Conservation (phyloP, 306 rosid genomes). For the Lupinus albus region DNA sequence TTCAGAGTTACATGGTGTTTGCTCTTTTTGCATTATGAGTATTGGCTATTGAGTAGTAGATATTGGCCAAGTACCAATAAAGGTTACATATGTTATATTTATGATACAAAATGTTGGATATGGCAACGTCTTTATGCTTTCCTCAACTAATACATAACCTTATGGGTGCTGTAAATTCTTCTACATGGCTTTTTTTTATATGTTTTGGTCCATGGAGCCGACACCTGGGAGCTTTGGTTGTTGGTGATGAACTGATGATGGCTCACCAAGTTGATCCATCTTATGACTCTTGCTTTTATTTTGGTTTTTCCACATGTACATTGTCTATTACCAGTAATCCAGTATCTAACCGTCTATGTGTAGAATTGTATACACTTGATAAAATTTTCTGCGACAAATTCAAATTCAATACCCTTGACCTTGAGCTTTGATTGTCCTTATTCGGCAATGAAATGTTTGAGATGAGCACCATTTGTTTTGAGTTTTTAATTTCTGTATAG, state of each 20-base stretch:
- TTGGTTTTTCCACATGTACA: not conserved
- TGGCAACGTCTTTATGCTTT: not conserved
- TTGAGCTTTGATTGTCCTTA: too few relatives aligned
- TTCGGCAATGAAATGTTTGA: too few relatives aligned
- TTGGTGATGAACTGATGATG: not conserved
- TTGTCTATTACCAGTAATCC: too few relatives aligned
- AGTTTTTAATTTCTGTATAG: too few relatives aligned
- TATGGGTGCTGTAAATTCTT: not conserved
- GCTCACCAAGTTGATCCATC: not conserved
- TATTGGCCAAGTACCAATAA: not conserved
- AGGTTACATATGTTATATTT: not conserved
- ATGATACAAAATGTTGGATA: constrained; percentile 1
- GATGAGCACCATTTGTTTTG: too few relatives aligned
- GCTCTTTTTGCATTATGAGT: not conserved
- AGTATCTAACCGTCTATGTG: not conserved
- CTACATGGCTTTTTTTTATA: not conserved
- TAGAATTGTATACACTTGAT: not conserved
- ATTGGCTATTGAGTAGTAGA: not conserved
- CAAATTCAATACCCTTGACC: too few relatives aligned
- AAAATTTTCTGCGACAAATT: not conserved
- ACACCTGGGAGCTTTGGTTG: not conserved
- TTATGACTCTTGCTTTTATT: not conserved
- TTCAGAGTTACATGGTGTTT: not conserved
- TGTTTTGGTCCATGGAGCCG: not conserved
- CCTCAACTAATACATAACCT: not conserved